These are phyloP conservation scores for Aureobasidium lini DNA, from an alignment of 2,329 filamentous ascomycete genomes.

Conservation along the genomic window DNA sequence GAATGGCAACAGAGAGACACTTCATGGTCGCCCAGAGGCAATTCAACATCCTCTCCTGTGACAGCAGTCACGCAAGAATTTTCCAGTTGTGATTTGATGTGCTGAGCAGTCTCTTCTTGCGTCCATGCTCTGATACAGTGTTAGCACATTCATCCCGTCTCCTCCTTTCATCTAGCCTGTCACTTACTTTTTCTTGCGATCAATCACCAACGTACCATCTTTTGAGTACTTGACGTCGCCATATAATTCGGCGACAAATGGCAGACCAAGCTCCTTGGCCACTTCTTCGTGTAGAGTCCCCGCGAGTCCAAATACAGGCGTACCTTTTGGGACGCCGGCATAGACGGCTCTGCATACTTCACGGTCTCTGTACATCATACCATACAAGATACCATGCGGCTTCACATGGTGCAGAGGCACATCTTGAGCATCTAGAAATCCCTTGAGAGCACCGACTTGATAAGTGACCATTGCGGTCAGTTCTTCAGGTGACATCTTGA, in stretches of 20 bases:
- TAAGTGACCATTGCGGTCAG: conserved; percentile 52
- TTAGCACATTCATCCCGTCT: background rate
- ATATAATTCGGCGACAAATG: conserved; percentile 49
- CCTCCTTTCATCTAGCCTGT: background rate
- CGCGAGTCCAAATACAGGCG: conserved; percentile 47
- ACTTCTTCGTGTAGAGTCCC: conserved; percentile 49
- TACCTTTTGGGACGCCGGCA: conserved; percentile 43
- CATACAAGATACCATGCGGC: conserved; percentile 54
- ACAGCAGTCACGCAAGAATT: conserved; percentile 34
- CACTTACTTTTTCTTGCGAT: conserved; percentile 49
- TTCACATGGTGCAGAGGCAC: conserved; percentile 55
- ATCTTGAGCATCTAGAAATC: conserved; percentile 50
- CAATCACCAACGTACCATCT: conserved; percentile 46
- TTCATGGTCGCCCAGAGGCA: conserved; percentile 35
- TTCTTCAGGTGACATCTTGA: conserved; percentile 51
- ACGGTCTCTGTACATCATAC: conserved; percentile 45
- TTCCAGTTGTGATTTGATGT: conserved; percentile 35
- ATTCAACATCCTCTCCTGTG: conserved; percentile 34
- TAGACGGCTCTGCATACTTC: conserved; percentile 48
- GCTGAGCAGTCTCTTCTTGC: conserved; percentile 33
- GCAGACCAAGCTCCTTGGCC: conserved; percentile 45
- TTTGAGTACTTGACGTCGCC: conserved; percentile 50
- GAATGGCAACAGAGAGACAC: conserved; percentile 40
- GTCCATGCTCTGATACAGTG: conserved; percentile 30
- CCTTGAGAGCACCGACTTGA: conserved; percentile 56